phyloP scores from a whole-genome alignment of 345 rosid genomes.

The Corchorus capsularis region DNA sequence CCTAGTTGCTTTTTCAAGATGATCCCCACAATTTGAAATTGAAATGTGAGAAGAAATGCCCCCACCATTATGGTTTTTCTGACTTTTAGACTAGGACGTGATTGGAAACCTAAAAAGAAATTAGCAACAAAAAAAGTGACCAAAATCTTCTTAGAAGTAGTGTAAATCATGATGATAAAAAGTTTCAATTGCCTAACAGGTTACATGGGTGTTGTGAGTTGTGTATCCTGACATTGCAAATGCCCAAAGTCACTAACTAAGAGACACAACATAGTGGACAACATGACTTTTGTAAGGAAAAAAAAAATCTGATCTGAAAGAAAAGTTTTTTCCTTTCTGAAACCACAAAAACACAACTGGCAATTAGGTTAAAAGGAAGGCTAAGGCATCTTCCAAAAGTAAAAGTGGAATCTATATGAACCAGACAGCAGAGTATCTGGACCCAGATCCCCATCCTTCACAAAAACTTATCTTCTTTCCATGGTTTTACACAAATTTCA shows the following conservation, averaged over 20 bases:
- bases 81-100: constrained; percentile 5
- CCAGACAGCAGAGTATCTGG: constrained; percentile 2
- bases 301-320: not conserved
- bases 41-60: not conserved
- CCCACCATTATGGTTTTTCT: not conserved
- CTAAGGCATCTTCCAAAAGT: constrained; percentile 9
- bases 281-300: not conserved
- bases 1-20: not conserved
- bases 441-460: constrained; percentile 16
- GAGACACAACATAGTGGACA: constrained; percentile 20
- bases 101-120: not conserved
- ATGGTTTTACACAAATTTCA: not conserved
- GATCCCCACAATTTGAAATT: not conserved
- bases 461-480: not conserved
- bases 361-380: not conserved
- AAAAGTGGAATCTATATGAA: not conserved
- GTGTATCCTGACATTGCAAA: constrained; percentile 1
- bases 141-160: constrained; percentile 13
- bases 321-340: not conserved
- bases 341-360: not conserved
- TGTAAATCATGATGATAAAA: constrained; percentile 10
- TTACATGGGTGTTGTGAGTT: not conserved
- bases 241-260: not conserved
- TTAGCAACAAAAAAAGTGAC: not conserved
- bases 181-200: not conserved